Percentiles rank a stretch among this genome's conserved stretches.
Evolutionary conservation across 139 green algal species (phyloP).

Genomic region (Microglena sp.): DNA sequence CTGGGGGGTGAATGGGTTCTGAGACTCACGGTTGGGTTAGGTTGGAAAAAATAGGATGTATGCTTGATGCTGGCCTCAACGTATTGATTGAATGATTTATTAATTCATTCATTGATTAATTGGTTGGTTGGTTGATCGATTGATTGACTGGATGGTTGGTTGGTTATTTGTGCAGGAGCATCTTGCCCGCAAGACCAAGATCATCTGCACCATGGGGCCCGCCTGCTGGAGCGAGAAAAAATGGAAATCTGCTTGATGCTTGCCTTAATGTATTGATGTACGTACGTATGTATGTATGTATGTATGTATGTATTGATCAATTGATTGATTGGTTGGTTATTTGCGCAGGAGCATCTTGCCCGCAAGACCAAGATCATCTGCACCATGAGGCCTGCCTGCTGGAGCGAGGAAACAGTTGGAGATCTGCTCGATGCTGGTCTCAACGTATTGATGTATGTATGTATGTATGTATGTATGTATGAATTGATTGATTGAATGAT

Average conservation of each 20-base stretch:
- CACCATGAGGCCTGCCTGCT: conserved; percentile 54
- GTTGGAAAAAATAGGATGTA: too few relatives aligned
- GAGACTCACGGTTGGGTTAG: too few relatives aligned
- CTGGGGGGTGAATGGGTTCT: too few relatives aligned
- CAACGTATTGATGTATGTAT: conserved; percentile 30
- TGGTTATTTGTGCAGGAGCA: conserved; percentile 22
- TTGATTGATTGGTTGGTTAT: too few relatives aligned
- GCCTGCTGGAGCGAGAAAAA: conserved; percentile 42
- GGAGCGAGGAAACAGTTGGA: conserved; percentile 38
- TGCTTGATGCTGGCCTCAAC: too few relatives aligned
- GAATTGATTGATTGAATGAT: conserved; percentile 23
- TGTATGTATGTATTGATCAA: too few relatives aligned
- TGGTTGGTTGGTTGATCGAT: too few relatives aligned
- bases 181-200: conserved; percentile 52
- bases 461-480: background rate
- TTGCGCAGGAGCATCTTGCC: conserved; percentile 13
- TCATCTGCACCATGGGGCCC: conserved; percentile 54
- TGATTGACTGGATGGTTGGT: too few relatives aligned
- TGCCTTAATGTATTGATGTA: conserved; percentile 46
- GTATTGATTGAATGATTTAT: too few relatives aligned
- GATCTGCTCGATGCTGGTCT: conserved; percentile 45
- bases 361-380: conserved; percentile 74
- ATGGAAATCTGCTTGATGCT: too few relatives aligned
- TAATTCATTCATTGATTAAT: too few relatives aligned
- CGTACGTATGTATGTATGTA: too few relatives aligned